Evolutionary conservation across 306 rosid species (phyloP), one percentile per base, ranked within the genome.

Genomic region (Myrica gale): DNA sequence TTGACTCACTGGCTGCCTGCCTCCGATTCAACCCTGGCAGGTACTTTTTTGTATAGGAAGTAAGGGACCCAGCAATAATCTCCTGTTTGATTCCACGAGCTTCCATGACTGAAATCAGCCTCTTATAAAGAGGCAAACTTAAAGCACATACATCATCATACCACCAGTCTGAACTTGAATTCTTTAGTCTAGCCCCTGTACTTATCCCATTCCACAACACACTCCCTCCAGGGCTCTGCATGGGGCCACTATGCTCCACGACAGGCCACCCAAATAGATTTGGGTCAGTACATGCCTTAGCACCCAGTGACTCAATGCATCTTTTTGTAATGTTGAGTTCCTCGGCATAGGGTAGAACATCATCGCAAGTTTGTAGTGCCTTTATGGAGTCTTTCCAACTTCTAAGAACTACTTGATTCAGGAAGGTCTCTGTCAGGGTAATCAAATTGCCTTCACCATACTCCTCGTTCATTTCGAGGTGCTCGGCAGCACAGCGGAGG

Each of bases 151-250:
- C 99, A 80, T 92, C 97, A 66, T 95, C 97, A 5, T 89, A 92
- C 99, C 99, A 95, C 99, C 99, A 95, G 84, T 92, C 99, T 11
- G 83, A 79, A 80, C 89, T 90, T 53, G 97, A 68, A 78, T 92
- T 85, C 82, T 85, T 95, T 21, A 96, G 97, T 74, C 91, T 90
- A 55, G 99, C 99, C 73, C 99, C 99, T 0, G 99, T 92, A 78
- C 97, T 95, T 82, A 95, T 95, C 71, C 99, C 99, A 85, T 95
- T 95, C 99, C 99, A 95, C 82, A 95, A 79, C 71, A 95, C 92
- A 79, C 99, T 95, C 77, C 99, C 99, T 15, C 99, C 99, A 12
- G 99, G 99, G 80, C 99, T 95, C 85, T 95, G 99, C 97, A 95
- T 87, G 50, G 97, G 97, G 39, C 99, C 99, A 42, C 96, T 96